Evolutionary conservation across 805 yeast genomes (phyloP), one percentile per base, ranked within the genome.

Genomic region (Schizosaccharomyces osmophilus): DNA sequence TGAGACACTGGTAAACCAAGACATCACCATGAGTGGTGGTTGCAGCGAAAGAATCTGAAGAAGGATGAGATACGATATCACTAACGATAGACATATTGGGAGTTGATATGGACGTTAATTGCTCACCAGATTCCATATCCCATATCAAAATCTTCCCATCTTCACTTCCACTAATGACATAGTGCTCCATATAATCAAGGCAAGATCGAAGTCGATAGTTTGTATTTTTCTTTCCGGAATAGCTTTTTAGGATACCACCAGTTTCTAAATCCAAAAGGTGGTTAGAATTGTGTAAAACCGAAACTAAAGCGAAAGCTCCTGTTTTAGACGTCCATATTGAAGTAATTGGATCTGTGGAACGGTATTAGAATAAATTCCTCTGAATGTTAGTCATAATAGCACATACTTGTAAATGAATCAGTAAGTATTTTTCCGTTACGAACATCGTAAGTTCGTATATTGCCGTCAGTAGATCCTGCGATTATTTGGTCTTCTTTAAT

Each of bases 391-490:
- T 36, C n/a, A 36, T 4, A 36, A 5, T 36, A 22, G 17, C 13
- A 22, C 36, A 19, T 51, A 51, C 57, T 9, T 31, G 69, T 70
- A 42, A 71, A 61, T 9, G 61, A 48, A 58, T 67, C 68, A 26
- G 66, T 62, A 22, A 26, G 48, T 9, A 71, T 61, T 61, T 64
- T 63, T 24, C 72, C 72, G 41, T 55, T 65, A 5, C 73, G 66
- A 5, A 71, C 26, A 60, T 71, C 73, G 59, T 71, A 71, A 15
- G 63, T 62, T 26, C 74, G 63, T 29, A 70, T 51, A 6, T 32
- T 42, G 4, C 74, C 73, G 57, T 71, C 74, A 4, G 68, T 68
- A 4, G 71, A 65, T 26, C 71, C 72, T 15, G 74, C 64, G 24
- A 68, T 51, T 22, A 70, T 64, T 41, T 63, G 45, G 29, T 57